Evolutionary conservation across 805 yeast genomes (phyloP), one percentile per base, ranked within the genome.

Genomic region (Huiozyma sinensis): DNA sequence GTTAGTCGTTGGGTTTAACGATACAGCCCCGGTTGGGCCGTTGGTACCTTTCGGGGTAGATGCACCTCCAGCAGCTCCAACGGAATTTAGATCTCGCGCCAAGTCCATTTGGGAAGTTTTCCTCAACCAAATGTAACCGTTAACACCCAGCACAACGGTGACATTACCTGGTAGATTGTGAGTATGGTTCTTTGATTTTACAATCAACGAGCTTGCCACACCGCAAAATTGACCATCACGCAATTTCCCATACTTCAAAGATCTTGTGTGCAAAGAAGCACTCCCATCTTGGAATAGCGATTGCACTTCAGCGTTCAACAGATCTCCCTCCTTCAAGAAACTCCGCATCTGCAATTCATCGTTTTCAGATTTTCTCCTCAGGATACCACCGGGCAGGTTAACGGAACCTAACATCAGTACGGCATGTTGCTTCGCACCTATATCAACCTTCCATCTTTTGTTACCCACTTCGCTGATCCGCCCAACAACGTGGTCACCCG

Each of bases 261-360:
- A 90, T 62, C 99, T 77, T 1, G 98, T 92, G 63, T 92, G 99
- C 47, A 92, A 67, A 1, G 95, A 81, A 0, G 96, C 97, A 50
- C 87, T 76, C 17, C 98, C 98, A 61, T 88, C 95, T 51, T 77
- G 79, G 62, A 76, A 90, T 36, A 89, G 69, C 11, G 85, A 79
- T 66, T 94, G 98, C 12, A 92, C 95, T 64, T 92, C 99, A 37
- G 97, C 95, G 60, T 92, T 92, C 47, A 92, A 70, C 48, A 94
- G 70, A 63, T 92, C 98, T 11, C 98, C 98, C 58, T 94, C 99
- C 60, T 92, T 92, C 53, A 92, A 68, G 56, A 89, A 86, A 53
- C 76, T 77, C 56, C 98, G 76, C 99, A 94, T 92, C 60, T 90
- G 95, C 50, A 92, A 71, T 66, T 92, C 98, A 67, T 92, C 99